Percentiles rank a stretch among this genome's conserved stretches.
These are phyloP conservation scores for Phytophthora agathidicida DNA, from an alignment of 352 stramenopile species.

Conservation along the genomic window DNA sequence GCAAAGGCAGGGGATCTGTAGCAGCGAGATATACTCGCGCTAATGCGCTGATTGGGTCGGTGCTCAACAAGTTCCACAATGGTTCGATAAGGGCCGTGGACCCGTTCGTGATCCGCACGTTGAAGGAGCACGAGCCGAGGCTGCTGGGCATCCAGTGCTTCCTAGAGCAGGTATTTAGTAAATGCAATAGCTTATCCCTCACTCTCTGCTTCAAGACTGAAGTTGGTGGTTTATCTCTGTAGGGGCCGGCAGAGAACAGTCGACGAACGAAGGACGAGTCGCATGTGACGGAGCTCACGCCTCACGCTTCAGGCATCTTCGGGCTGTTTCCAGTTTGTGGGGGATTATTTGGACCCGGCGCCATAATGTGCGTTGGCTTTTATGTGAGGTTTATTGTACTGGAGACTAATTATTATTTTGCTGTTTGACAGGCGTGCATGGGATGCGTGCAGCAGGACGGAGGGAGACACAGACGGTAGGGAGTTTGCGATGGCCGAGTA, in stretches of 20 bases:
- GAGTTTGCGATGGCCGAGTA: slow-evolving; percentile 67
- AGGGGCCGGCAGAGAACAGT: slow-evolving; percentile 60
- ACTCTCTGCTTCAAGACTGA: slow-evolving; percentile 9
- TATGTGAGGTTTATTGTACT: not conserved
- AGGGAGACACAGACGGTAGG: slow-evolving; percentile 14
- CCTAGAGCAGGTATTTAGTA: slow-evolving; percentile 57
- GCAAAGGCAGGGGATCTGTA: not conserved
- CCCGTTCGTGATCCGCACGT: slow-evolving; percentile 57
- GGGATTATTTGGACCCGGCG: slow-evolving; percentile 50
- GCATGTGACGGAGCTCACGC: slow-evolving; percentile 2
- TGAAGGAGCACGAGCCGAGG: slow-evolving; percentile 58
- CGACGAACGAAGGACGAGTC: slow-evolving; percentile 48
- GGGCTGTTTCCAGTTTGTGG: slow-evolving; percentile 58
- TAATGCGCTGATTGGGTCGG: slow-evolving; percentile 51
- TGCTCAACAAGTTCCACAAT: slow-evolving; percentile 84
- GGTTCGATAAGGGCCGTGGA: slow-evolving; percentile 71
- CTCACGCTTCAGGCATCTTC: slow-evolving; percentile 5
- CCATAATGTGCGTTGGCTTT: slow-evolving; percentile 56
- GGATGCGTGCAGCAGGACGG: slow-evolving; percentile 57
- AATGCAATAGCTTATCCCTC: not conserved
- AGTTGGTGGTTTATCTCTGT: not conserved
- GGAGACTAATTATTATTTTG: not conserved
- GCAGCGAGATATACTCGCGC: slow-evolving; percentile 51
- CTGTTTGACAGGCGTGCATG: slow-evolving; percentile 54
- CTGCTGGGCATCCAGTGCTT: slow-evolving; percentile 79